phyloP scores from a whole-genome alignment of 331 rosid genomes.

The Malus hybrid region DNA sequence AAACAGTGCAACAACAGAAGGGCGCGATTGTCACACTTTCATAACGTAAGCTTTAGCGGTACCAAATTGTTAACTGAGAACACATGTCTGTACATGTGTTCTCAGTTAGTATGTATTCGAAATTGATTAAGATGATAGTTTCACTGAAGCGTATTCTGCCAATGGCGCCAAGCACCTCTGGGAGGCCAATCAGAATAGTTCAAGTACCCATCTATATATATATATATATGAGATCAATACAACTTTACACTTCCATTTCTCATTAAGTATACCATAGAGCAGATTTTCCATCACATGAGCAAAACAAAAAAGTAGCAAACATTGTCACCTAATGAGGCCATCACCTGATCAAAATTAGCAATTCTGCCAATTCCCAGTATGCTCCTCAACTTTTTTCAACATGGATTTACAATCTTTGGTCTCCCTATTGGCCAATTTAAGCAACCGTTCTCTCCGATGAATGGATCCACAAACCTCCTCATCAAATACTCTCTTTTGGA shows the following conservation, averaged over 20 bases:
- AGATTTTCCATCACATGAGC: not conserved
- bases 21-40: no score
- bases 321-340: not conserved
- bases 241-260: not conserved
- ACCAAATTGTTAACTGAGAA: no score
- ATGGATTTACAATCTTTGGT: slow-evolving; percentile 29
- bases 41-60: no score
- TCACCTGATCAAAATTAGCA: not conserved
- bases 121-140: no score
- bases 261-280: not conserved
- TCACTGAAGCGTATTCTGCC: not conserved
- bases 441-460: slow-evolving; percentile 39
- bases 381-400: slow-evolving; percentile 5
- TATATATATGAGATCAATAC: not conserved
- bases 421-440: slow-evolving; percentile 30
- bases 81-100: no score
- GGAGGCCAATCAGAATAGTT: not conserved
- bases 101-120: no score
- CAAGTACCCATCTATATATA: not conserved
- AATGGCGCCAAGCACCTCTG: not conserved
- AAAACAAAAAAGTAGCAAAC: not conserved
- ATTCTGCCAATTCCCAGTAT: not conserved
- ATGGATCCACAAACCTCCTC: slow-evolving; percentile 30
- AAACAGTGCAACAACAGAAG: no score
- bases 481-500: slow-evolving; percentile 32